Evolutionary conservation across 805 yeast genomes (phyloP), one percentile per base, ranked within the genome.

Genomic region (Candida xiaguanensis): DNA sequence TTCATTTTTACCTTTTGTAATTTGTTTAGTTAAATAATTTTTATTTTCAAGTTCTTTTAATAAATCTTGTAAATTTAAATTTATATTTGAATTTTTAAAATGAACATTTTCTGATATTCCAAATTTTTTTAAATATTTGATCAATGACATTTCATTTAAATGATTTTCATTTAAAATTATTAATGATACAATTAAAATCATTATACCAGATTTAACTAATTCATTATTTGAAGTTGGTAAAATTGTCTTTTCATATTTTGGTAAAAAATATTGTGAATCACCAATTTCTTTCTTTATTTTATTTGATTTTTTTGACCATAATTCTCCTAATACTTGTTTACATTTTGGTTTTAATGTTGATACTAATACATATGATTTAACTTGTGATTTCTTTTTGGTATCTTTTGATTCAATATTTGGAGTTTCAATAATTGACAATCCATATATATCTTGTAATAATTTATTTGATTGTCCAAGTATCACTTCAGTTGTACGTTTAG

Each of bases 101-200:
- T 51, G 51, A 2, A 45, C 28, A 38, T 47, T 55, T 2, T 45
- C 49, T 1, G 62, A 43, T 3, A 63, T 34, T 1, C 70, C 70
- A 34, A 61, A 61, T n/a, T 44, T 45, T 5, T 33, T 38, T 11
- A 68, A 45, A 5, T 40, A 34, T 9, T 43, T 44, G 1, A 55
- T 20, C 13, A 68, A 48, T 17, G 54, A 58, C 3, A 30, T 23
- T 41, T 64, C 69, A 3, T 51, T 41, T 9, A 63, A 36, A 38
- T 60, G 56, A 42, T 66, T 65, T 19, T 60, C 66, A 26, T 57
- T 46, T 12, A 66, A 43, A 0, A 68, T 51, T 5, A 67, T 40
- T 7, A 64, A 28, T 8, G 63, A 38, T 4, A 67, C 32, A 4
- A 66, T 46, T 25, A 64, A 40, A 23, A 60, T 36, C 25, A 56